Conservation (phyloP, 2,329 filamentous ascomycete genomes). For the Penicillium sp. region DNA sequence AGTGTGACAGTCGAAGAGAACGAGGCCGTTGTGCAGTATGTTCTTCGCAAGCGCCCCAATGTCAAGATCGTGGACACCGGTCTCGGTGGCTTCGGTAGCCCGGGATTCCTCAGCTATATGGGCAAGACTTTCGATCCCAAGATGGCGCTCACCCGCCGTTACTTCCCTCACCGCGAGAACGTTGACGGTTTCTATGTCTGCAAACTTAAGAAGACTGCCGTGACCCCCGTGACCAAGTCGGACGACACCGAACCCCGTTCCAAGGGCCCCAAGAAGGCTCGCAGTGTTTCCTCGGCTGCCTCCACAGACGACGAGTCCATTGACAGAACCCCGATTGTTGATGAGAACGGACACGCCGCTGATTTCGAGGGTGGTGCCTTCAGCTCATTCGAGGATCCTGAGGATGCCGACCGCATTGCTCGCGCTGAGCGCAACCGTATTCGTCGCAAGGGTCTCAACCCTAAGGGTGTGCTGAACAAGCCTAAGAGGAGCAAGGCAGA, state of each 20-base stretch:
- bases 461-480: conserved; percentile 54
- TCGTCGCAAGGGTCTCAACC: conserved; percentile 71
- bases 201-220: conserved; percentile 90
- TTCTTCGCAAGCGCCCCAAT: conserved; percentile 85
- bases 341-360: conserved; percentile 33
- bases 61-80: conserved; percentile 90
- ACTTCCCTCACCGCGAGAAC: conserved; percentile 89
- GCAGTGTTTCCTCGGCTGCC: conserved; percentile 21
- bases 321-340: conserved; percentile 67
- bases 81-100: conserved; percentile 76
- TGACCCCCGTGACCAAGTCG: conserved; percentile 55
- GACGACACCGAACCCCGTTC: conserved; percentile 25
- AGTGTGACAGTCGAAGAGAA: conserved; percentile 92
- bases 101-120: conserved; percentile 87
- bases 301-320: conserved; percentile 48
- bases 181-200: conserved; percentile 98
- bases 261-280: conserved; percentile 19
- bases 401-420: conserved; percentile 69
- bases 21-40: conserved; percentile 91
- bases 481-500: conserved; percentile 31
- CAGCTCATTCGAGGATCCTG: conserved; percentile 71
- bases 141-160: conserved; percentile 77
- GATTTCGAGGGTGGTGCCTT: conserved; percentile 55
- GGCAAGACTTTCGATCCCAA: conserved; percentile 87
- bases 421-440: conserved; percentile 71